Conservation (phyloP, 345 rosid genomes). For the Noccaea bulbosa region DNA sequence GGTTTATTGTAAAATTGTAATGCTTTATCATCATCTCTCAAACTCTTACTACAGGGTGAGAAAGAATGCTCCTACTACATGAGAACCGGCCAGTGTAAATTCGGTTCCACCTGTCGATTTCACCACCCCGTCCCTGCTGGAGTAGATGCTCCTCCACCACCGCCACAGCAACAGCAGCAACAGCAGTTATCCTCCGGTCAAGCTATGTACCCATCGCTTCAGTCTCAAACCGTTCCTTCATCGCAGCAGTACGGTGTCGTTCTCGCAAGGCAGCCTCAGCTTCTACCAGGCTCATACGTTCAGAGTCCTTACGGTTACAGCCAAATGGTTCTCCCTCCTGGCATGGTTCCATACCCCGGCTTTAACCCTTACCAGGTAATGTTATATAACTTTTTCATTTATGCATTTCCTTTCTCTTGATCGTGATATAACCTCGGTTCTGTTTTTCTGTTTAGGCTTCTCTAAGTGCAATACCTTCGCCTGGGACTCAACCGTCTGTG, state of each 20-base stretch:
- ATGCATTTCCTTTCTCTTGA: neutral
- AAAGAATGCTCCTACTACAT: slow-evolving; percentile 86
- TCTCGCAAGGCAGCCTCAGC: slow-evolving; percentile 66
- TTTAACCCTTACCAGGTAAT: slow-evolving; percentile 84
- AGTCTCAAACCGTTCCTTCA: slow-evolving; percentile 62
- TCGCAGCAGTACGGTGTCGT: slow-evolving; percentile 76
- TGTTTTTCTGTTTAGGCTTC: slow-evolving; percentile 53
- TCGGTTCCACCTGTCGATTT: slow-evolving; percentile 80
- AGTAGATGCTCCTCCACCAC: slow-evolving; percentile 52
- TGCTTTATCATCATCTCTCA: slow-evolving; percentile 25
- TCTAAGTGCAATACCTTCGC: slow-evolving; percentile 59
- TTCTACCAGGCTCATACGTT: slow-evolving; percentile 69
- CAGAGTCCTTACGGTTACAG: slow-evolving; percentile 66
- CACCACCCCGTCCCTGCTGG: slow-evolving; percentile 79
- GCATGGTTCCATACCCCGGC: slow-evolving; percentile 70
- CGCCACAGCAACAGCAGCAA: slow-evolving; percentile 39
- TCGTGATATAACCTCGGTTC: neutral
- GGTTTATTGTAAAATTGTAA: neutral
- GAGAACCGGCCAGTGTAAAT: slow-evolving; percentile 92
- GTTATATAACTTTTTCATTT: neutral
- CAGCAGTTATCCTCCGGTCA: slow-evolving; percentile 58
- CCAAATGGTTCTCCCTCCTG: slow-evolving; percentile 67
- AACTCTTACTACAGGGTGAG: slow-evolving; percentile 66
- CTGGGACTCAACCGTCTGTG: slow-evolving; percentile 58
- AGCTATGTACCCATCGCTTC: slow-evolving; percentile 60